Conservation (phyloP, 345 rosid genomes). For the Anastatica hierochuntica region DNA sequence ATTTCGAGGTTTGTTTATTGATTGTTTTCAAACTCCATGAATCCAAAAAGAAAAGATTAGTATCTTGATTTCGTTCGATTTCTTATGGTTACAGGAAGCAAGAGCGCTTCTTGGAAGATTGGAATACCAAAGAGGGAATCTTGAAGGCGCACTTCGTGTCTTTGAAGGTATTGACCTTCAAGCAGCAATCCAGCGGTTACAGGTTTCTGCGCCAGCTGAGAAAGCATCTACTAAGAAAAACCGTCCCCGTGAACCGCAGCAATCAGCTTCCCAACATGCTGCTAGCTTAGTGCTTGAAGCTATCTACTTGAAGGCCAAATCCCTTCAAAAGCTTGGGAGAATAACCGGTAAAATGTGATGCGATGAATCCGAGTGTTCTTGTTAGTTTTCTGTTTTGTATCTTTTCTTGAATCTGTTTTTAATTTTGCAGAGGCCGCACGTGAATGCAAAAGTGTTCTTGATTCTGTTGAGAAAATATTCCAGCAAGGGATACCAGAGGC, state of each 20-base stretch:
- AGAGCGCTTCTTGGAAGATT: conserved; percentile 92
- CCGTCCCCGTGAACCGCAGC: conserved; percentile 43
- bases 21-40: neutral
- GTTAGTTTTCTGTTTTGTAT: neutral
- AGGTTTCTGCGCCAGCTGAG: conserved; percentile 40
- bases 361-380: too few relatives aligned
- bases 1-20: conserved; percentile 48
- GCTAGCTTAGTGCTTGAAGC: conserved; percentile 84
- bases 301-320: conserved; percentile 79
- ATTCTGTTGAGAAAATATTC: conserved; percentile 78
- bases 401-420: conserved; percentile 2
- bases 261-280: conserved; percentile 60
- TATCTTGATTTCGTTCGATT: neutral
- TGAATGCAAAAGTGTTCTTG: conserved; percentile 80
- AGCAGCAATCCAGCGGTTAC: conserved; percentile 65
- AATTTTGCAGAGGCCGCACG: conserved; percentile 63
- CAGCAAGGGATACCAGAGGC: conserved; percentile 72
- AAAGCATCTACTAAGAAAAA: conserved; percentile 42
- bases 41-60: neutral
- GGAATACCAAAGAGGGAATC: conserved; percentile 89
- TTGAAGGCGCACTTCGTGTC: conserved; percentile 86
- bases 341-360: conserved; percentile 61
- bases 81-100: conserved; percentile 51
- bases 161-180: conserved; percentile 94
- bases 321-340: conserved; percentile 86